phyloP scores from a whole-genome alignment of 1,284 basidiomycete species.

The Mycena citricolor region DNA sequence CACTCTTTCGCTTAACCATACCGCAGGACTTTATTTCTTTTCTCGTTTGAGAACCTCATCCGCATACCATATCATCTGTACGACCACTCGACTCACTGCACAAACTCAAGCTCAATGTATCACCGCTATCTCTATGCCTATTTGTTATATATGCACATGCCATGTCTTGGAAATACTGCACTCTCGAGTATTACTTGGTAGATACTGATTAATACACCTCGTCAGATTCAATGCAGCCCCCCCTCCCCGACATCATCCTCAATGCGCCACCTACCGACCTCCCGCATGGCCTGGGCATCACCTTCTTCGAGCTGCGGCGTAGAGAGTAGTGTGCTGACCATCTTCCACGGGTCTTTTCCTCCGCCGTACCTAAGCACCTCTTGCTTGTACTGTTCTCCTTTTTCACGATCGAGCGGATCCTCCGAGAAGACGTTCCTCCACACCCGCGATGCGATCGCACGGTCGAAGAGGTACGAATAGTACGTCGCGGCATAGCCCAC shows the following conservation, averaged over 20 bases:
- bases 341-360: conserved; percentile 90
- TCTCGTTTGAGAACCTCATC: not conserved
- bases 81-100: not conserved
- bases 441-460: conserved; percentile 90
- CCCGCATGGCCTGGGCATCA: conserved; percentile 80
- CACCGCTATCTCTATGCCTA: not conserved
- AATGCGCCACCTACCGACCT: conserved; percentile 86
- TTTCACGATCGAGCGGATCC: conserved; percentile 61
- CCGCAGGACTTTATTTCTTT: too few species aligned
- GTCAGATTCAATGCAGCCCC: conserved; percentile 44
- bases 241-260: conserved; percentile 62
- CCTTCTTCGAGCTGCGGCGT: conserved; percentile 66
- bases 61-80: not conserved
- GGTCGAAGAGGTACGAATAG: conserved; percentile 96
- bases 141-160: not conserved
- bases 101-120: not conserved
- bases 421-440: conserved; percentile 77
- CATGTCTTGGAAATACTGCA: not conserved
- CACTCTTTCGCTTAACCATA: too few species aligned
- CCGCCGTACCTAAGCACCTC: conserved; percentile 84
- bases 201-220: not conserved
- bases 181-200: not conserved
- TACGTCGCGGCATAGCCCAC: conserved; percentile 98
- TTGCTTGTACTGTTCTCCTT: conserved; percentile 78
- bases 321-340: conserved; percentile 78